Conservation (phyloP, 371 early-diverging fungal genomes). For the Mucor circinelloides region DNA sequence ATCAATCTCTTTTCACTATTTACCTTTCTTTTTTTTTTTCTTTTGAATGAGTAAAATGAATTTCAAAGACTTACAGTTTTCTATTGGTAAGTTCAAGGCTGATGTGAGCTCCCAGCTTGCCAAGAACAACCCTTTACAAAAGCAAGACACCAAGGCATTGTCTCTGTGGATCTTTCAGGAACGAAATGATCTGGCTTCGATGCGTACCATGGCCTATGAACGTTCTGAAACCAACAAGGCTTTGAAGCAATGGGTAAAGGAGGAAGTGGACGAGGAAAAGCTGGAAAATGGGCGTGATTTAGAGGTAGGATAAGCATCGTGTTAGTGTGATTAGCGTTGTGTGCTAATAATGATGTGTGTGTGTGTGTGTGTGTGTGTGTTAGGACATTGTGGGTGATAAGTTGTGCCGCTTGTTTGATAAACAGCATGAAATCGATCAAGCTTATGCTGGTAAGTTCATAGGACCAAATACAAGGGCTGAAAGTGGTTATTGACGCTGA, state of each 20-base stretch:
- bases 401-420: slow-evolving; percentile 30
- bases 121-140: slow-evolving; percentile 46
- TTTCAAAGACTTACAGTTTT: slow-evolving; percentile 50
- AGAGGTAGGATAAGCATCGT: slow-evolving; percentile 22
- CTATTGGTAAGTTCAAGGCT: slow-evolving; percentile 42
- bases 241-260: slow-evolving; percentile 37
- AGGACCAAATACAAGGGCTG: too few species aligned
- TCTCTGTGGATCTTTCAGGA: slow-evolving; percentile 51
- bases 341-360: slow-evolving; percentile 4
- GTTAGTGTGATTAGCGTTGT: too few species aligned
- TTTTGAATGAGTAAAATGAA: slow-evolving; percentile 27
- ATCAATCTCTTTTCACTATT: neutral
- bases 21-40: neutral
- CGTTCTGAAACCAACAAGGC: slow-evolving; percentile 36
- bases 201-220: slow-evolving; percentile 40
- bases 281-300: slow-evolving; percentile 35
- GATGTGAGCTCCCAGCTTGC: slow-evolving; percentile 47
- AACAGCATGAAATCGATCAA: slow-evolving; percentile 41
- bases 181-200: slow-evolving; percentile 38
- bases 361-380: neutral
- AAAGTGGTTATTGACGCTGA: neutral
- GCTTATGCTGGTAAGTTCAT: slow-evolving; percentile 39
- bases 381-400: slow-evolving; percentile 45
- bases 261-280: slow-evolving; percentile 30
- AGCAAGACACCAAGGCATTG: slow-evolving; percentile 43